Percentiles rank a stretch among this genome's conserved stretches.
Evolutionary conservation across 495 filamentous ascomycete species (phyloP).

Genomic region (Alectoria sarmentosa): DNA sequence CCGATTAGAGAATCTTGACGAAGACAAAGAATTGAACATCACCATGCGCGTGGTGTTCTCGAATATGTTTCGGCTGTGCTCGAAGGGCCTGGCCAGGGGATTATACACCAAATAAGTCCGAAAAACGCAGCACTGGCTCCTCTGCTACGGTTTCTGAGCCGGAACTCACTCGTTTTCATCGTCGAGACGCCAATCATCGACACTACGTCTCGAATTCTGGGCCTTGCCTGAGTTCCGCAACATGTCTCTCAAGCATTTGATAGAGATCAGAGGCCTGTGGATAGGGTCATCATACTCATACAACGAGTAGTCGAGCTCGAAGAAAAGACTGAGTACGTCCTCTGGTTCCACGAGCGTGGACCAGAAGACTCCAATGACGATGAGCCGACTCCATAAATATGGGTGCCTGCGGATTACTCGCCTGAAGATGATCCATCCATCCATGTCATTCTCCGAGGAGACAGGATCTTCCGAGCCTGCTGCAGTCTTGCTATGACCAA

Average conservation of each 20-base stretch:
- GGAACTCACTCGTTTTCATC: conserved; percentile 97
- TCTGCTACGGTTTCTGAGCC: conserved; percentile 91
- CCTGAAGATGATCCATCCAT: no score
- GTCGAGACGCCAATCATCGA: conserved; percentile 98
- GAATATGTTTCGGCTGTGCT: conserved; percentile 93
- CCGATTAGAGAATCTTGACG: conserved; percentile 96
- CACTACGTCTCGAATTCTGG: conserved; percentile 80
- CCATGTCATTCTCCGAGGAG: no score
- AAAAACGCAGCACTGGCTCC: conserved; percentile 94
- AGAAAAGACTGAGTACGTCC: conserved; percentile 92
- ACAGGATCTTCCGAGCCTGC: no score
- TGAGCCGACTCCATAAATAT: conserved; percentile 88
- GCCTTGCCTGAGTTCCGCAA: conserved; percentile 92
- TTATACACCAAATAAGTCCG: conserved; percentile 77
- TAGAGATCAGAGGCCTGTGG: conserved; percentile 90
- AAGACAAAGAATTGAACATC: conserved; percentile 95
- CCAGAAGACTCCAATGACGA: conserved; percentile 77
- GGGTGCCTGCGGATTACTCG: no score
- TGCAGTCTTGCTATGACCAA: no score
- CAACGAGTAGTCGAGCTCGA: conserved; percentile 89
- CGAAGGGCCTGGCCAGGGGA: conserved; percentile 86
- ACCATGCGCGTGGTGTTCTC: conserved; percentile 98
- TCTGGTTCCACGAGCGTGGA: no score
- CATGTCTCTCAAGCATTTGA: conserved; percentile 91
- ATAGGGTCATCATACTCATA: conserved; percentile 72